Evolutionary conservation across 2,329 filamentous ascomycete species (phyloP).

Genomic region (Capronia coronata): DNA sequence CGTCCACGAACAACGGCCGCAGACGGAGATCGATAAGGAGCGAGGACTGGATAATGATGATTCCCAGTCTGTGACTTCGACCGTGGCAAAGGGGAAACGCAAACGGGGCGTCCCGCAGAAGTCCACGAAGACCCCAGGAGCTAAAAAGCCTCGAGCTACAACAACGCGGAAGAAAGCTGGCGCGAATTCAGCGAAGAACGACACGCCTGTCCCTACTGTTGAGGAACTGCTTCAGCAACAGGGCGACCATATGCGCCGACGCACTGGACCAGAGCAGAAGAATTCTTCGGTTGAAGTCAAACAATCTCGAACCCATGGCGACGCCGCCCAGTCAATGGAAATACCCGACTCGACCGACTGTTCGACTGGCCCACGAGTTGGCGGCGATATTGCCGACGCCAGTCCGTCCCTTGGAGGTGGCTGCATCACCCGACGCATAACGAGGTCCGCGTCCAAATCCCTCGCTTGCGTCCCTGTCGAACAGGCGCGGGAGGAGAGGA

Average conservation of each 20-base stretch:
- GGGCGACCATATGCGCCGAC: constrained; percentile 2
- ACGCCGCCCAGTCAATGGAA: neutral
- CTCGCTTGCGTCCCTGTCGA: neutral
- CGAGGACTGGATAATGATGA: neutral
- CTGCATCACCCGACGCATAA: constrained; percentile 3
- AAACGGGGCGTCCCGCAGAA: constrained; percentile 12
- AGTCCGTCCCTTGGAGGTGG: constrained; percentile 5
- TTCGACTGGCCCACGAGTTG: neutral
- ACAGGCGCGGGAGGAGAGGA: neutral
- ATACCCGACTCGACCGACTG: constrained; percentile 8
- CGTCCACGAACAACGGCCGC: neutral
- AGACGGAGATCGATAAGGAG: neutral
- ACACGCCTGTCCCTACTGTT: constrained; percentile 15
- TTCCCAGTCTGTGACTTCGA: neutral
- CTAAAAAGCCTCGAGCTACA: constrained; percentile 16
- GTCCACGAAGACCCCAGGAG: constrained; percentile 6
- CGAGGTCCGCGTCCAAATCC: constrained; percentile 5
- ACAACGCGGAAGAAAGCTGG: constrained; percentile 5
- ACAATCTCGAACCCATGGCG: neutral
- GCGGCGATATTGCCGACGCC: neutral
- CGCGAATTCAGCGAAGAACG: constrained; percentile 4
- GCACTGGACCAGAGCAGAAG: neutral
- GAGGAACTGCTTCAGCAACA: constrained; percentile 19
- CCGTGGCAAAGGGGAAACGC: constrained; percentile 6
- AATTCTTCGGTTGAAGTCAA: too few species aligned